Evolutionary conservation across 768 basidiomycete genomes (phyloP).

Genomic region (Trametes cinnabarina): DNA sequence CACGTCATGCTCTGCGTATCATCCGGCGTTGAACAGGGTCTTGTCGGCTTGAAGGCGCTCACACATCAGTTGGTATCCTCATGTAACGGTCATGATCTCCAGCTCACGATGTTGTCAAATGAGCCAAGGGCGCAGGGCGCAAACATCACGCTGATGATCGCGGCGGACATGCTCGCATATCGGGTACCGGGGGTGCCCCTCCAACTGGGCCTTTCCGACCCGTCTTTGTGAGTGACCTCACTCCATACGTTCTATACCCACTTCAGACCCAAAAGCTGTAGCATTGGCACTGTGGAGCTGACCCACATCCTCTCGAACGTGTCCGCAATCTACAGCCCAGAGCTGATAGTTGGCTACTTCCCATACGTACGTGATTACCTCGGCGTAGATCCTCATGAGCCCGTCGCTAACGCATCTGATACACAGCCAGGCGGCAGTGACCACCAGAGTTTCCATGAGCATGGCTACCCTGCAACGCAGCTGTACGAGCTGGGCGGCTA

Average conservation of each 20-base stretch:
- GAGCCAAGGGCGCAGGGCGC: constrained; percentile 56
- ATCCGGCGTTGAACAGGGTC: constrained; percentile 89
- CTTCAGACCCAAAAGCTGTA: no score
- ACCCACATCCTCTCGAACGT: constrained; percentile 72
- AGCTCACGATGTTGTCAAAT: no score
- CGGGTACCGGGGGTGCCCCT: constrained; percentile 73
- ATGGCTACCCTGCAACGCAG: constrained; percentile 82
- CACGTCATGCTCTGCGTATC: constrained; percentile 81
- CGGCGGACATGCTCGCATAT: constrained; percentile 92
- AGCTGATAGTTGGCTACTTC: constrained; percentile 66
- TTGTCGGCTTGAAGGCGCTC: constrained; percentile 74
- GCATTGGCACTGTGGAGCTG: constrained; percentile 77
- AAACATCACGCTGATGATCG: constrained; percentile 81
- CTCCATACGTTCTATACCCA: no score
- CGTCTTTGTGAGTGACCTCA: constrained; percentile 38
- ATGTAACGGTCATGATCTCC: no score
- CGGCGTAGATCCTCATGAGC: background rate
- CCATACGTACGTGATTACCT: constrained; percentile 37
- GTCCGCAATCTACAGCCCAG: constrained; percentile 76
- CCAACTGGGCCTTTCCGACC: constrained; percentile 77
- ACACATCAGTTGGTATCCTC: constrained; percentile 38
- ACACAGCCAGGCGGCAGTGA: constrained; percentile 83
- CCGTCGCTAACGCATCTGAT: no score
- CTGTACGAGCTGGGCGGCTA: constrained; percentile 85
- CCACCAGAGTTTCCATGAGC: constrained; percentile 79